Conservation (phyloP, 305 asterid species). For the Fraxinus baroniana region DNA sequence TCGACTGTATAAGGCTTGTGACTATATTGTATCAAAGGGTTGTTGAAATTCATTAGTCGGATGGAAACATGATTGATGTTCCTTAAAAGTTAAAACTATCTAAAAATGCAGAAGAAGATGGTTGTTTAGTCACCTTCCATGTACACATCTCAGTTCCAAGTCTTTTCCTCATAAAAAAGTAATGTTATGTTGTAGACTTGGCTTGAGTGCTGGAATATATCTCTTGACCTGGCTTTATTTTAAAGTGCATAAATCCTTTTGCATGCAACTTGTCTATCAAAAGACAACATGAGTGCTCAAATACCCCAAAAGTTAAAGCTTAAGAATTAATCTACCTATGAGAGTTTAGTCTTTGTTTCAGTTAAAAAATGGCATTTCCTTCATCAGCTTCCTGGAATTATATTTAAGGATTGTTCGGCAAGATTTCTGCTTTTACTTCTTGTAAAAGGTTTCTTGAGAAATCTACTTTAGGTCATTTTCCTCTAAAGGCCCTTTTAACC, state of each 20-base stretch:
- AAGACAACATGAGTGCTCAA: neutral
- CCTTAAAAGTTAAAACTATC: conserved; percentile 24
- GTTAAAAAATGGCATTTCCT: neutral
- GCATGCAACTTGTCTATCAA: conserved; percentile 6
- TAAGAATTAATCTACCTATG: neutral
- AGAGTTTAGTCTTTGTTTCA: neutral
- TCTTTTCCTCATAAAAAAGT: conserved; percentile 10
- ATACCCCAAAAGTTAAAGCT: neutral
- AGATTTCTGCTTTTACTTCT: no score
- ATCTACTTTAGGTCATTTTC: neutral
- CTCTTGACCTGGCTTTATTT: conserved; percentile 15
- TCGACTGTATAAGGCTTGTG: neutral
- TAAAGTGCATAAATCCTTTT: neutral
- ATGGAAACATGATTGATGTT: conserved; percentile 26
- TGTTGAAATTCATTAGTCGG: conserved; percentile 22
- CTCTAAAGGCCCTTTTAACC: neutral
- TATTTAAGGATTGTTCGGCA: no score
- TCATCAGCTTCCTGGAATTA: neutral
- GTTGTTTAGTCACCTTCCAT: conserved; percentile 42
- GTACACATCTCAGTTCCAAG: conserved; percentile 25
- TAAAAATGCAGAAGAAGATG: conserved; percentile 20
- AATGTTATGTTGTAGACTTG: neutral
- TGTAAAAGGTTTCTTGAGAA: neutral
- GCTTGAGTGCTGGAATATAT: conserved; percentile 22
- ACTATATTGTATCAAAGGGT: conserved; percentile 9